Evolutionary conservation across 805 yeast genomes (phyloP), one percentile per base, ranked within the genome.

Genomic region (Saccharomyces mikatae): DNA sequence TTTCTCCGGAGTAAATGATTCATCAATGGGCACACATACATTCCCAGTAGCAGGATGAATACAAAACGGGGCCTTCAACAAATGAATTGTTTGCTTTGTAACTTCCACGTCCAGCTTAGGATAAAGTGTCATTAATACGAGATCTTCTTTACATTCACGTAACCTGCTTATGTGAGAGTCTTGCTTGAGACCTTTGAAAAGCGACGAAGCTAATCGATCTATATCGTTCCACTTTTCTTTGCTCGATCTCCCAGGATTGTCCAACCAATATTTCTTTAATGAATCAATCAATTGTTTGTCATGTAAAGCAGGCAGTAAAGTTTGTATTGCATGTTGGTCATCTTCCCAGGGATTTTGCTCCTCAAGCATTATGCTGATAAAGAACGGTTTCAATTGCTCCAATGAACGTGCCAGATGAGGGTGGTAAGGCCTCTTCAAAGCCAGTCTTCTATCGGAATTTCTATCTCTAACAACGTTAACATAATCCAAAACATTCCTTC

Each of bases 41-140:
- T 88, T 86, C 6, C 97, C 97, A 0, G 99, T 94, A 2, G 89
- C 84, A 1, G 99, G 99, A 69, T 94, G 99, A 47, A 94, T 84
- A 74, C 98, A 92, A 69, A 94, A 94, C 17, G 99, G 99, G 1
- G 97, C 87, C 68, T 94, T 94, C 62, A 94, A 79, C 71, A 94
- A 83, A 75, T 94, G 99, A 72, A 84, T 89, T 64, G 91, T 77
- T 68, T 87, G 94, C 60, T 85, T 80, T 6, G 98, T 87, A 36
- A 94, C 99, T 70, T 91, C 96, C 50, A 87, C 83, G 80, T 94
- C 99, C 57, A 94, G 76, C 63, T 96, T 80, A 47, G 99, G 99
- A 70, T 92, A 92, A 74, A 89, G 72, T 56, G 87, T 85, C 57
- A 82, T 84, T 41, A 94, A 71, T 24, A 92, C 83, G 55, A 89